These are phyloP conservation scores for Nothomitra cinnamomea DNA, from an alignment of 2,329 filamentous ascomycete genomes.

Conservation along the genomic window DNA sequence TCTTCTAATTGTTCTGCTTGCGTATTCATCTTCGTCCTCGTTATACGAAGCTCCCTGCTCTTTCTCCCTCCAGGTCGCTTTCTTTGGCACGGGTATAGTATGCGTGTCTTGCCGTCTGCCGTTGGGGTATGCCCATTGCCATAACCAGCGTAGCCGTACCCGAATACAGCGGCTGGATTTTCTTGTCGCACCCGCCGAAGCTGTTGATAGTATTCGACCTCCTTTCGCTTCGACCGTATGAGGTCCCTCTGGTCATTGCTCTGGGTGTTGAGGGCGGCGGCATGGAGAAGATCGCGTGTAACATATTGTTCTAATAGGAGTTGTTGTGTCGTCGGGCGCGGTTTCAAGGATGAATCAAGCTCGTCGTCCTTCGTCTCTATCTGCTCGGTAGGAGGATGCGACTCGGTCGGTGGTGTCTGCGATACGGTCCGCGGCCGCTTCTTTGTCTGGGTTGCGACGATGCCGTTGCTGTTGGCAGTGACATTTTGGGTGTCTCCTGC, in stretches of 20 bases:
- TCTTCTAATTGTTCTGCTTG: constrained; percentile 88
- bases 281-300: constrained; percentile 43
- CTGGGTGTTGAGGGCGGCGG: constrained; percentile 34
- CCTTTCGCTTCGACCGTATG: constrained; percentile 45
- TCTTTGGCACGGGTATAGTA: constrained; percentile 68
- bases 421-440: neutral
- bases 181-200: constrained; percentile 42
- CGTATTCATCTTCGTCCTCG: constrained; percentile 61
- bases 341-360: constrained; percentile 6
- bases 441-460: neutral
- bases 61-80: constrained; percentile 60
- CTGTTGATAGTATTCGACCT: constrained; percentile 53
- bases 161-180: constrained; percentile 43
- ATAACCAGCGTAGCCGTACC: constrained; percentile 68
- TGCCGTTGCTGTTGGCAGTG: neutral
- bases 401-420: neutral
- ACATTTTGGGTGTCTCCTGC: constrained; percentile 1
- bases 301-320: constrained; percentile 46
- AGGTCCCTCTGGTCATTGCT: constrained; percentile 24
- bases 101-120: constrained; percentile 42
- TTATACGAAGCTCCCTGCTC: constrained; percentile 54
- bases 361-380: neutral
- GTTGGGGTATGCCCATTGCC: constrained; percentile 73
- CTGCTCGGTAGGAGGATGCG: neutral
- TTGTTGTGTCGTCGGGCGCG: constrained; percentile 27